A percentile compares a stretch with the other conserved stretches of the same genome.
These are phyloP conservation scores for Leccinellum albellum DNA, from an alignment of 768 basidiomycete genomes.

Conservation along the genomic window DNA sequence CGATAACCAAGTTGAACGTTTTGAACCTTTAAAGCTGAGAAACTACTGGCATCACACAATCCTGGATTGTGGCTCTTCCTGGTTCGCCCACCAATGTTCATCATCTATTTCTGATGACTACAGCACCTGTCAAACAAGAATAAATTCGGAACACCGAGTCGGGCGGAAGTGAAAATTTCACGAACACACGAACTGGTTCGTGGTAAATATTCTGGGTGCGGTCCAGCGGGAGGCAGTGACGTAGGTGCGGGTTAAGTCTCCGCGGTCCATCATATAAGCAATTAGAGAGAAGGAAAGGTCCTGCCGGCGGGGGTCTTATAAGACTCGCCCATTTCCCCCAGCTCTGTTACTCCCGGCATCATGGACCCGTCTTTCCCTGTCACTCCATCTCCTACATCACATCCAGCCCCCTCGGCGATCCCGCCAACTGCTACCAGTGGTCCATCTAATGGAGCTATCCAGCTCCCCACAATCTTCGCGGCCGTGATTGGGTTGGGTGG, in stretches of 20 bases:
- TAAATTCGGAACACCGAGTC: neutral
- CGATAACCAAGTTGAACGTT: too few species aligned
- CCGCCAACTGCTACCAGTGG: neutral
- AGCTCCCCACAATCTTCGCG: constrained; percentile 6
- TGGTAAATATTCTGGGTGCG: too few species aligned
- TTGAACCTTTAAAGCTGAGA: too few species aligned
- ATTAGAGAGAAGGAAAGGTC: too few species aligned
- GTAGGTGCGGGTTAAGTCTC: too few species aligned
- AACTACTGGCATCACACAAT: too few species aligned
- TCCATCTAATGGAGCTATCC: neutral
- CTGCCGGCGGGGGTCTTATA: neutral
- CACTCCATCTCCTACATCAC: neutral
- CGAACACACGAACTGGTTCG: too few species aligned
- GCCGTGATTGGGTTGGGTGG: constrained; percentile 15
- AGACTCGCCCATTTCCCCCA: neutral
- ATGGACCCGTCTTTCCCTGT: neutral
- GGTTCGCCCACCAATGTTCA: neutral
- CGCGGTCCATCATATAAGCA: too few species aligned
- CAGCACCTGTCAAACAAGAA: neutral
- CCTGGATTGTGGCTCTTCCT: neutral
- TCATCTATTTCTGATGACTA: neutral
- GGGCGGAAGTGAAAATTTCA: too few species aligned
- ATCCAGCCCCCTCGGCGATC: neutral
- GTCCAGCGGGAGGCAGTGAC: too few species aligned
- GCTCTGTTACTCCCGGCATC: neutral